A percentile compares a stretch with the other conserved stretches of the same genome.
These are phyloP conservation scores for Eutrema yunnanense DNA, from an alignment of 345 rosid species.

Conservation along the genomic window DNA sequence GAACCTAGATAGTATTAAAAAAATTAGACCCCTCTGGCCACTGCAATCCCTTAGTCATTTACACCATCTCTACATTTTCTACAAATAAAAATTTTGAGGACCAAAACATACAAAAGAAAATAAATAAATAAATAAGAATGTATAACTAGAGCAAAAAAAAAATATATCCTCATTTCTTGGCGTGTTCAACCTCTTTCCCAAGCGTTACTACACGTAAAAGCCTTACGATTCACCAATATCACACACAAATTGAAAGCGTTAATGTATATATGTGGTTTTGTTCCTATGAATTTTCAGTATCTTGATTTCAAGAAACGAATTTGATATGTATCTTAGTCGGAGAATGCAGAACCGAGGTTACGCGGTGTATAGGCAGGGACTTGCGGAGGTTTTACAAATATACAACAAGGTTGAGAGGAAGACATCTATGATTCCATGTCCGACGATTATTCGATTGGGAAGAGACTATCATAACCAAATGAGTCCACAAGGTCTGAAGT, in stretches of 20 bases:
- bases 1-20: not conserved
- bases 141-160: not conserved
- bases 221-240: conserved; percentile 22
- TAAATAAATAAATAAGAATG: not conserved
- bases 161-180: conserved; percentile 21
- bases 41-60: not conserved
- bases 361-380: conserved; percentile 16
- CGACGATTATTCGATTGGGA: conserved; percentile 1
- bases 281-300: not conserved
- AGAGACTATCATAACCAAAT: conserved; percentile 14
- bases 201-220: conserved; percentile 26
- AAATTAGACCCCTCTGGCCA: not conserved
- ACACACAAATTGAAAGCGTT: conserved; percentile 7
- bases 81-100: not conserved
- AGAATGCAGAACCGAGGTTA: conserved; percentile 20
- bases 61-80: not conserved
- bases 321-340: conserved; percentile 13
- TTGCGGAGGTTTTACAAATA: conserved; percentile 11
- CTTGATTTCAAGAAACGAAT: not conserved
- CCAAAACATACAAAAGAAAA: not conserved
- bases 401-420: conserved; percentile 18
- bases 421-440: conserved; percentile 10
- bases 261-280: not conserved
- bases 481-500: conserved; percentile 14
- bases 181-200: conserved; percentile 25